A percentile compares a stretch with the other conserved stretches of the same genome.
These are phyloP conservation scores for Exophiala dermatitidis DNA, from an alignment of 2,329 filamentous ascomycete species.

Conservation along the genomic window DNA sequence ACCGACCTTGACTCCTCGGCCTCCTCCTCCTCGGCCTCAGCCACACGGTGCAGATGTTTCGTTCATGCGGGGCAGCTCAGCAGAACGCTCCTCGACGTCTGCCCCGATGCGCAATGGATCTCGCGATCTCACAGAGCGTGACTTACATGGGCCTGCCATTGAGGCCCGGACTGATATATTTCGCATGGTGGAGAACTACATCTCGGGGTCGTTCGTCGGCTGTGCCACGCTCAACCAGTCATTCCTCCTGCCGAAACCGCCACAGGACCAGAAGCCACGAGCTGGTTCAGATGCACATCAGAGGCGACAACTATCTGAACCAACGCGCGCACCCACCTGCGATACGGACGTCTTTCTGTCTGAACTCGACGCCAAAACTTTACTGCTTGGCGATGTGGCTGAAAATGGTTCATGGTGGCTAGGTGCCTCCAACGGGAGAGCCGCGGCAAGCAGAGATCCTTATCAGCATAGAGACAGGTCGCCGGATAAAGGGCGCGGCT, in stretches of 20 bases:
- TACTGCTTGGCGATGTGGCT: slow-evolving; percentile 66
- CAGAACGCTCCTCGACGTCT: slow-evolving; percentile 14
- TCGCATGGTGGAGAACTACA: slow-evolving; percentile 68
- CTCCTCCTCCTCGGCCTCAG: slow-evolving; percentile 3
- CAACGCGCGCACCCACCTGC: slow-evolving; percentile 22
- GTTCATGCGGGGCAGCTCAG: slow-evolving; percentile 10
- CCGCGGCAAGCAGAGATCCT: slow-evolving; percentile 28
- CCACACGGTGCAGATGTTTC: neutral
- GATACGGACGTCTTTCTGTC: slow-evolving; percentile 41
- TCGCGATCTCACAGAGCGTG: slow-evolving; percentile 1
- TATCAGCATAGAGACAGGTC: slow-evolving; percentile 33
- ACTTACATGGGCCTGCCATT: neutral
- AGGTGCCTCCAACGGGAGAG: slow-evolving; percentile 43
- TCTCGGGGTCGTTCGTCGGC: slow-evolving; percentile 60
- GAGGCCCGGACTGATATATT: slow-evolving; percentile 49
- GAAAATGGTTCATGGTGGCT: slow-evolving; percentile 83
- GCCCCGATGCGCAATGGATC: slow-evolving; percentile 3
- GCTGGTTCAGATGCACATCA: slow-evolving; percentile 28
- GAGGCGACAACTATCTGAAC: slow-evolving; percentile 32
- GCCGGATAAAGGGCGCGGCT: slow-evolving; percentile 29
- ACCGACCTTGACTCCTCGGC: neutral
- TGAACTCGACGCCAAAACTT: slow-evolving; percentile 66
- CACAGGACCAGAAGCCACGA: slow-evolving; percentile 37
- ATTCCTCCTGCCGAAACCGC: slow-evolving; percentile 53
- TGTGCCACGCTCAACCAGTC: slow-evolving; percentile 69